Percentiles rank a stretch among this genome's conserved stretches.
These are phyloP conservation scores for Umbelopsis sp. DNA, from an alignment of 192 early-diverging fungal genomes.

Conservation along the genomic window DNA sequence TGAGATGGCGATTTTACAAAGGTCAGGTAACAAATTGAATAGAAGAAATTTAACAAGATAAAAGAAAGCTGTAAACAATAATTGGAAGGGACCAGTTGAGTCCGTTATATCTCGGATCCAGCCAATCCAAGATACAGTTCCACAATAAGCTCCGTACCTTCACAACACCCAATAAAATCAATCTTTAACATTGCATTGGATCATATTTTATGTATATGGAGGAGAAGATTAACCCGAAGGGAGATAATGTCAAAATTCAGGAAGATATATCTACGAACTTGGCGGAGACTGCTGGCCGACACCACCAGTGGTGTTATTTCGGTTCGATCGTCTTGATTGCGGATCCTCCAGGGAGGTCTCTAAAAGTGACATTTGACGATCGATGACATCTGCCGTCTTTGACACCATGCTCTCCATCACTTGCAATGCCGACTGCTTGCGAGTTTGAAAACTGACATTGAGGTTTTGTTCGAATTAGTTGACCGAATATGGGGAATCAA, in stretches of 20 bases:
- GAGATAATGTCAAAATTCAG: not conserved
- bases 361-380: not conserved
- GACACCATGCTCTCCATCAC: constrained; percentile 7
- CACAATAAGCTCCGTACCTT: not conserved
- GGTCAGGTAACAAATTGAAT: not conserved
- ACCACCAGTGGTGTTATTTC: not conserved
- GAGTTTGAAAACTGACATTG: not conserved
- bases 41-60: not conserved
- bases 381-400: constrained; percentile 11
- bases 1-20: not conserved
- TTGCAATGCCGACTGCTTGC: constrained; percentile 1
- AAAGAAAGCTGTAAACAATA: not conserved
- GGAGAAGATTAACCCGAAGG: constrained; percentile 5
- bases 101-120: constrained; percentile 14
- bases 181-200: not conserved
- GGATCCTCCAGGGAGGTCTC: constrained; percentile 1
- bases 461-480: not conserved
- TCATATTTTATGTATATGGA: constrained; percentile 2
- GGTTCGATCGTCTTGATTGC: not conserved
- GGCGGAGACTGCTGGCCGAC: not conserved
- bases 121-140: not conserved
- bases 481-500: too few relatives aligned
- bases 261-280: not conserved
- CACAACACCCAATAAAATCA: not conserved
- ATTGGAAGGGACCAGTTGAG: not conserved